phyloP scores from a whole-genome alignment of 129 eudicot genomes.

The Smallanthus sonchifolius region DNA sequence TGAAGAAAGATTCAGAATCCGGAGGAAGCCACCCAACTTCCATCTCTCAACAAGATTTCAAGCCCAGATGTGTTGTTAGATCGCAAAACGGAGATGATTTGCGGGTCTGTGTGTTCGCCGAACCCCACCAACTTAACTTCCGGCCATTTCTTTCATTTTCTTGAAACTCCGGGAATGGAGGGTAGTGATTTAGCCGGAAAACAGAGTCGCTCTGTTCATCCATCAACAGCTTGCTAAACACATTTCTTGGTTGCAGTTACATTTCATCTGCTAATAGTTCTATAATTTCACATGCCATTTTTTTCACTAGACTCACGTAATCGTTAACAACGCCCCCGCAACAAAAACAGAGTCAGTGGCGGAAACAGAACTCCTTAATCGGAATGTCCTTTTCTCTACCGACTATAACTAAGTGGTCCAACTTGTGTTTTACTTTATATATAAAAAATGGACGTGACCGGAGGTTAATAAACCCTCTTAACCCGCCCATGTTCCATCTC shows the following conservation, averaged over 20 bases:
- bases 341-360: neutral
- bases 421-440: too few species aligned
- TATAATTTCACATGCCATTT: conserved; percentile 59
- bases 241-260: conserved; percentile 42
- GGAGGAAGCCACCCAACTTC: conserved; percentile 44
- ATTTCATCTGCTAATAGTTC: conserved; percentile 61
- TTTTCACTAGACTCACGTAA: conserved; percentile 45
- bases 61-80: conserved; percentile 48
- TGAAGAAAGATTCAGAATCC: conserved; percentile 18
- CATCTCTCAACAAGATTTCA: conserved; percentile 36
- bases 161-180: conserved; percentile 37
- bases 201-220: conserved; percentile 77
- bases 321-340: conserved; percentile 37
- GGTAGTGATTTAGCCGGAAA: conserved; percentile 57
- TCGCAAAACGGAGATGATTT: conserved; percentile 15
- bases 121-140: conserved; percentile 33
- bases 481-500: too few species aligned
- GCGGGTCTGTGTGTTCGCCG: neutral
- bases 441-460: too few species aligned
- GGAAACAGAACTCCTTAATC: too few species aligned
- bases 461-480: too few species aligned
- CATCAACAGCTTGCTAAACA: conserved; percentile 57
- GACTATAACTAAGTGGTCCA: too few species aligned
- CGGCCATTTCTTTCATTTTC: conserved; percentile 22
- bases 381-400: too few species aligned